Percentiles rank a stretch among this genome's conserved stretches.
Evolutionary conservation across 331 rosid genomes (phyloP).

Genomic region (Stylosanthes scabra): DNA sequence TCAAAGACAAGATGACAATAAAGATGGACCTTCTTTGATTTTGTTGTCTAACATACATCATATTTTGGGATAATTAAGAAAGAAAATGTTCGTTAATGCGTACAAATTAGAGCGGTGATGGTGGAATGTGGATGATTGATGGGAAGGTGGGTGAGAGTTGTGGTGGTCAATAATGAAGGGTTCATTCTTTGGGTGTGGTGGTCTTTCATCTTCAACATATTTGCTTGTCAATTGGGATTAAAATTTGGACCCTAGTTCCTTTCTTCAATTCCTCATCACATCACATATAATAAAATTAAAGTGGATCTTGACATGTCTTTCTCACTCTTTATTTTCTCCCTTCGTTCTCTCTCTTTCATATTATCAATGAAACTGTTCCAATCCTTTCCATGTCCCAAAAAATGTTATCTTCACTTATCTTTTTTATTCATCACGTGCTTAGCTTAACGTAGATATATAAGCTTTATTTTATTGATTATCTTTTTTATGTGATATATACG

Average conservation of each 20-base stretch:
- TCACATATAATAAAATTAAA: conserved; percentile 43
- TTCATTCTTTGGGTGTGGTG: conserved; percentile 44
- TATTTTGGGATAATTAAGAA: too few relatives aligned
- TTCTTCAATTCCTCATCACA: conserved; percentile 32
- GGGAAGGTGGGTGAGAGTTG: conserved; percentile 33
- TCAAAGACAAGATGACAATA: too few relatives aligned
- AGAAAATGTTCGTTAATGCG: too few relatives aligned
- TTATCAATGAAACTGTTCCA: neutral
- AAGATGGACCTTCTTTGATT: too few relatives aligned
- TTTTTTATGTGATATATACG: too few relatives aligned
- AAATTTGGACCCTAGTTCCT: conserved; percentile 44
- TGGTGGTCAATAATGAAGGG: conserved; percentile 20
- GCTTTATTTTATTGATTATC: too few relatives aligned
- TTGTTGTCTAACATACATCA: too few relatives aligned
- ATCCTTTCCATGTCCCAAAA: neutral
- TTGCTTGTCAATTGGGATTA: conserved; percentile 50
- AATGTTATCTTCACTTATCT: neutral
- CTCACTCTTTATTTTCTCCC: conserved; percentile 12
- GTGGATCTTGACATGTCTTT: conserved; percentile 37
- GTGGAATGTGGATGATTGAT: conserved; percentile 44
- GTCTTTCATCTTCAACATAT: conserved; percentile 58
- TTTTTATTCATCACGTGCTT: neutral
- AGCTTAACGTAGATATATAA: neutral
- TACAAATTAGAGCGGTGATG: neutral
- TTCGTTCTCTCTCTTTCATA: neutral